A percentile compares a stretch with the other conserved stretches of the same genome.
Evolutionary conservation across 805 yeast genomes (phyloP).

Genomic region (Nakazawaea laoshanensis): DNA sequence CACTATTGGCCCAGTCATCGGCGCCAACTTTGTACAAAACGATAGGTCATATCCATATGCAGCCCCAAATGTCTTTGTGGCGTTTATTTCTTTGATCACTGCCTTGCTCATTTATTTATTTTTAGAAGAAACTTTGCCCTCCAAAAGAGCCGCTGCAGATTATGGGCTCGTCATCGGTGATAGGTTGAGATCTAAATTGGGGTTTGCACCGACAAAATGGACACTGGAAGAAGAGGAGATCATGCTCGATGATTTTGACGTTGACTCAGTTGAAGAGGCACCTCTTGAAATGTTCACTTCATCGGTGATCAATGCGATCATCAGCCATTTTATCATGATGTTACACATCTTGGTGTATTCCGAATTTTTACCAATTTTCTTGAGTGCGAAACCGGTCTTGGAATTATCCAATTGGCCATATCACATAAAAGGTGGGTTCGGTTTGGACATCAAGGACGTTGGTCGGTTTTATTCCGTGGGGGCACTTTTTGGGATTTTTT

Average conservation of each 20-base stretch:
- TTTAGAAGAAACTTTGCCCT: slow-evolving; percentile 16
- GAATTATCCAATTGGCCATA: background rate
- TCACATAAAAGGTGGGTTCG: slow-evolving; percentile 1
- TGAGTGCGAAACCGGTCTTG: slow-evolving; percentile 18
- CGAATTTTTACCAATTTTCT: slow-evolving; percentile 45
- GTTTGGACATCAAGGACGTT: background rate
- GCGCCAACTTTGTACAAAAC: slow-evolving; percentile 29
- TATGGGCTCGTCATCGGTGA: too few relatives aligned
- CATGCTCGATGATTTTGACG: background rate
- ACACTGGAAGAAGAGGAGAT: background rate
- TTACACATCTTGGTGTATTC: slow-evolving; percentile 39
- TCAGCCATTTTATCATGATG: slow-evolving; percentile 24
- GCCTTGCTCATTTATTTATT: slow-evolving; percentile 31
- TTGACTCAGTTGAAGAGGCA: background rate
- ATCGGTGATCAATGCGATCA: slow-evolving; percentile 24
- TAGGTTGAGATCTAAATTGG: too few relatives aligned
- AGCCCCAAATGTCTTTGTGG: slow-evolving; percentile 38
- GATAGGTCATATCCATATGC: slow-evolving; percentile 38
- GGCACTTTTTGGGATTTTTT: background rate
- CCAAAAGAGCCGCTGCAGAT: background rate
- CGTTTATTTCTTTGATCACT: slow-evolving; percentile 25
- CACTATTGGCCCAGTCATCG: slow-evolving; percentile 50
- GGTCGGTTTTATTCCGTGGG: background rate
- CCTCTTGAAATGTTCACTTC: background rate
- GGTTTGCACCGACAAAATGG: too few relatives aligned